Conservation (phyloP, 345 rosid genomes). For the Tarenaya hassleriana region DNA sequence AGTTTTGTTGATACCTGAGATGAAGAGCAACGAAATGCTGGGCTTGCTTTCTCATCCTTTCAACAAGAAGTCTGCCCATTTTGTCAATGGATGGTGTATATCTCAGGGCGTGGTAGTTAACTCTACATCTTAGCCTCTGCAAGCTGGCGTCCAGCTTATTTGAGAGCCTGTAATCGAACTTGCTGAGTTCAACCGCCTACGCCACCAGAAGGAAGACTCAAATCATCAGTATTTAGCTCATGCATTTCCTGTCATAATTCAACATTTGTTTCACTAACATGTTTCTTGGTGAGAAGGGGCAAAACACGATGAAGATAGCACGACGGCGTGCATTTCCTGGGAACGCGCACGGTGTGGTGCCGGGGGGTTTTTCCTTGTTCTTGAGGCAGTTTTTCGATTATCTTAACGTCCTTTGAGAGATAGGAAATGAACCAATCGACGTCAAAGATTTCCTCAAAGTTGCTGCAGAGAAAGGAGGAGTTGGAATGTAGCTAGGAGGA, state of each 20-base stretch:
- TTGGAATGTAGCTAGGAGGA: slow-evolving; percentile 4
- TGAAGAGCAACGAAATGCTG: slow-evolving; percentile 76
- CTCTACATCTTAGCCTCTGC: slow-evolving; percentile 92
- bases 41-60: slow-evolving; percentile 64
- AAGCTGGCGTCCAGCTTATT: slow-evolving; percentile 59
- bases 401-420: slow-evolving; percentile 56
- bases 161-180: slow-evolving; percentile 87
- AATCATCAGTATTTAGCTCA: slow-evolving; percentile 7
- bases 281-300: slow-evolving; percentile 30
- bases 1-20: slow-evolving; percentile 85
- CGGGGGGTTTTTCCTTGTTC: slow-evolving; percentile 40
- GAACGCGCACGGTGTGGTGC: slow-evolving; percentile 64
- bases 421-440: slow-evolving; percentile 71
- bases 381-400: slow-evolving; percentile 65
- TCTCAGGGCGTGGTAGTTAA: slow-evolving; percentile 74
- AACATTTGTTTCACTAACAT: slow-evolving; percentile 13
- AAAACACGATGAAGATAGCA: slow-evolving; percentile 33
- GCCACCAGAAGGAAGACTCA: too few species aligned
- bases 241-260: not conserved
- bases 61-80: slow-evolving; percentile 58
- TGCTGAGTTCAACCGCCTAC: slow-evolving; percentile 84
- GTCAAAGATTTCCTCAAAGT: slow-evolving; percentile 74
- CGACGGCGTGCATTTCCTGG: slow-evolving; percentile 69
- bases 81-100: slow-evolving; percentile 56
- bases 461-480: slow-evolving; percentile 39